Evolutionary conservation across 345 rosid genomes (phyloP).

Genomic region (Turnera subulata): DNA sequence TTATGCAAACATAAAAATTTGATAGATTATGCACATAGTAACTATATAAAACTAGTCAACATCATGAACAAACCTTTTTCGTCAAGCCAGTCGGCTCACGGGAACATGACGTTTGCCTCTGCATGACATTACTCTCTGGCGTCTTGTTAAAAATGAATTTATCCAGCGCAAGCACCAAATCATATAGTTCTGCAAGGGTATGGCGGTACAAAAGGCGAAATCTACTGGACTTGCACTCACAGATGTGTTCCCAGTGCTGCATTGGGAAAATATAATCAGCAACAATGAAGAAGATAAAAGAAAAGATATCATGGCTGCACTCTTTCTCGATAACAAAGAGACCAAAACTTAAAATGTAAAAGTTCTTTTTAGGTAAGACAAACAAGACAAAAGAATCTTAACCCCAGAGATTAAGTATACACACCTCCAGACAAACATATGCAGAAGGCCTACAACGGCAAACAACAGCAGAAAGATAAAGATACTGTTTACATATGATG

Average conservation of each 20-base stretch:
- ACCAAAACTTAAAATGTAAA: not conserved
- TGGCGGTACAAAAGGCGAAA: slow-evolving; percentile 68
- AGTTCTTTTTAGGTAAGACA: too few relatives aligned
- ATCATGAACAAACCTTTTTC: slow-evolving; percentile 53
- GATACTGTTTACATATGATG: slow-evolving; percentile 84
- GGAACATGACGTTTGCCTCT: slow-evolving; percentile 37
- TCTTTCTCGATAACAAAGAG: not conserved
- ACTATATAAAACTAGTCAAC: not conserved
- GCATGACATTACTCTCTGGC: slow-evolving; percentile 31
- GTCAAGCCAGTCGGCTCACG: slow-evolving; percentile 29
- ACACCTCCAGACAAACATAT: slow-evolving; percentile 88
- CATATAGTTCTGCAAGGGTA: slow-evolving; percentile 69
- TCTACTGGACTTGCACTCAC: slow-evolving; percentile 77
- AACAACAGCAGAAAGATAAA: slow-evolving; percentile 76
- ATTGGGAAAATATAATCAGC: slow-evolving; percentile 22
- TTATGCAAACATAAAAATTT: not conserved
- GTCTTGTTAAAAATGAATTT: slow-evolving; percentile 31
- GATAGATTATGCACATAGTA: not conserved
- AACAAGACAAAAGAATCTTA: not conserved
- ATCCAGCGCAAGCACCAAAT: slow-evolving; percentile 43
- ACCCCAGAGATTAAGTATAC: slow-evolving; percentile 9
- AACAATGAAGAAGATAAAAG: not conserved
- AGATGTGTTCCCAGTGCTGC: slow-evolving; percentile 90
- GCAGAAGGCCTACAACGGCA: slow-evolving; percentile 81
- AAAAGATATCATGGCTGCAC: not conserved